These are phyloP conservation scores for Lotus japonicus DNA, from an alignment of 306 rosid genomes.

Conservation along the genomic window DNA sequence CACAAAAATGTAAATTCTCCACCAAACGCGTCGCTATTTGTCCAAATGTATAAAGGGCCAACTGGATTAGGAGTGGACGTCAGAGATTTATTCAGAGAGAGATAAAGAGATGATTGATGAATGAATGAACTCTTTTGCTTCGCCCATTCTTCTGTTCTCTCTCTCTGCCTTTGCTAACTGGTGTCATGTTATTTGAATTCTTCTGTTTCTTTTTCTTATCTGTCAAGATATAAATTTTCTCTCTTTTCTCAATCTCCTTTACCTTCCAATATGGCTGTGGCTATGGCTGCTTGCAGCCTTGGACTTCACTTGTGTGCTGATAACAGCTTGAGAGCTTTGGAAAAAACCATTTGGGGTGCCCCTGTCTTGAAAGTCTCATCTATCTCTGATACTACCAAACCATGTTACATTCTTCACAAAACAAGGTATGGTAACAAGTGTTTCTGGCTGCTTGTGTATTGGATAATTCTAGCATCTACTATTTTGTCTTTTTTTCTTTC, in stretches of 20 bases:
- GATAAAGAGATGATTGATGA: not conserved
- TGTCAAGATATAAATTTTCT: not conserved
- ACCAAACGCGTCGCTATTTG: slow-evolving; percentile 57
- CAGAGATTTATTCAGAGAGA: slow-evolving; percentile 1
- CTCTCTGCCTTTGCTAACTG: not conserved
- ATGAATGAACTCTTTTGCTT: not conserved
- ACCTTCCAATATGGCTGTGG: slow-evolving; percentile 44
- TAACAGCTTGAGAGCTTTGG: slow-evolving; percentile 29
- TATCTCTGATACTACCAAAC: slow-evolving; percentile 29
- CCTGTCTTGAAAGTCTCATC: slow-evolving; percentile 23
- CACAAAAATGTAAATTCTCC: slow-evolving; percentile 1
- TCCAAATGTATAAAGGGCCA: not conserved
- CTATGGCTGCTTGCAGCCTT: slow-evolving; percentile 66
- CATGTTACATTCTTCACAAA: slow-evolving; percentile 40
- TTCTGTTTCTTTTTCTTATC: too few relatives aligned
- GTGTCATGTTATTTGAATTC: not conserved
- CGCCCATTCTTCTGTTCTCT: not conserved
- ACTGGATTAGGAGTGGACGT: slow-evolving; percentile 39
- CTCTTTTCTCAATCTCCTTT: not conserved
- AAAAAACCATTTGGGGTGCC: slow-evolving; percentile 26
- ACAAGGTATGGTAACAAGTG: slow-evolving; percentile 38
- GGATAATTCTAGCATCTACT: too few relatives aligned
- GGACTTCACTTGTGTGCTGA: slow-evolving; percentile 40
- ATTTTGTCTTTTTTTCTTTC: too few relatives aligned
- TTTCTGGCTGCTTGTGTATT: too few relatives aligned